phyloP scores from a whole-genome alignment of 208 protist species.

The Leishmania gerbilli region DNA sequence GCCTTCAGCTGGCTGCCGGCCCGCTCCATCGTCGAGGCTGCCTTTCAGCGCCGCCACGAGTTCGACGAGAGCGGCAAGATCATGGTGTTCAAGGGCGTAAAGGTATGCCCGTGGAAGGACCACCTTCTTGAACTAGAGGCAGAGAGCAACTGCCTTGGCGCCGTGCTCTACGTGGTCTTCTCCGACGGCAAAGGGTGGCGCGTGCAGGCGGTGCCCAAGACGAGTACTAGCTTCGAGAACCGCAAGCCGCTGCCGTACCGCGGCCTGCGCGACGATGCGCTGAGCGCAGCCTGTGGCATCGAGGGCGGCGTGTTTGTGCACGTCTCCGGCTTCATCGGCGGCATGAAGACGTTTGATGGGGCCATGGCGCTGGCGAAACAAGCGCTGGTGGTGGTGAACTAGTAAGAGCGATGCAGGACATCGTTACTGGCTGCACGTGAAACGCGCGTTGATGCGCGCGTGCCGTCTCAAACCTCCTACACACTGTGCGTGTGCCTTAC shows the following conservation, averaged over 20 bases:
- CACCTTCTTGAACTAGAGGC: conserved; percentile 92
- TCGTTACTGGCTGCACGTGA: neutral
- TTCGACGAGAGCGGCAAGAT: conserved; percentile 80
- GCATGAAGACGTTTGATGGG: conserved; percentile 93
- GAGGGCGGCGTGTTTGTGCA: conserved; percentile 95
- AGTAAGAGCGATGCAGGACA: neutral
- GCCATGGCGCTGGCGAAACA: conserved; percentile 91
- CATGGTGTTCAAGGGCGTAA: conserved; percentile 65
- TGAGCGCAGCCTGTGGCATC: conserved; percentile 85
- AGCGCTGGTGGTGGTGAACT: conserved; percentile 48
- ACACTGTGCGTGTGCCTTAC: neutral
- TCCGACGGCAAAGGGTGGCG: conserved; percentile 89
- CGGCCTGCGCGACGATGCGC: conserved; percentile 92
- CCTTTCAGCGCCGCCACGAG: conserved; percentile 51
- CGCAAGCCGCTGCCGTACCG: conserved; percentile 92
- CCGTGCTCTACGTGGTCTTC: conserved; percentile 91
- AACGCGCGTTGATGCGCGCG: neutral
- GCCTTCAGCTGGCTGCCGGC: conserved; percentile 93
- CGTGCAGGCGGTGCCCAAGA: conserved; percentile 90
- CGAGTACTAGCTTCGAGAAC: conserved; percentile 66
- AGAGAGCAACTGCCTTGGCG: conserved; percentile 45
- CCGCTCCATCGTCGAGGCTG: conserved; percentile 75
- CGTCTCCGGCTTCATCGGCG: conserved; percentile 96
- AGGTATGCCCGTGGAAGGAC: conserved; percentile 94
- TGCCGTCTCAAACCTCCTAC: neutral